Conservation (phyloP, 805 yeast genomes). For the Candida anglica region DNA sequence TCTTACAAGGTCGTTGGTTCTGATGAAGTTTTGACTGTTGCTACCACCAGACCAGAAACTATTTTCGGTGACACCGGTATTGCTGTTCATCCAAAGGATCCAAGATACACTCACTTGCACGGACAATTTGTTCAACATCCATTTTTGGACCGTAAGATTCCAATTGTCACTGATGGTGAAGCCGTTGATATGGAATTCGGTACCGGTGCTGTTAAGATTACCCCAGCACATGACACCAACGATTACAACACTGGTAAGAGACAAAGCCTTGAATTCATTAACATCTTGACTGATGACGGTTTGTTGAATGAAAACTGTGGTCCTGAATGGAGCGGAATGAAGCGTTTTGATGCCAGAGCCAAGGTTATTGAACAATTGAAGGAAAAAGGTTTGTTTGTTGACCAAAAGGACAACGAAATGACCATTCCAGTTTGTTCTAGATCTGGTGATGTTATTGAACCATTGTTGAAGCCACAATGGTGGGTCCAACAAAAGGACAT, state of each 20-base stretch:
- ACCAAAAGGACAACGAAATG: conserved; percentile 94
- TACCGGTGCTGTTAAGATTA: conserved; percentile 99
- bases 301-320: conserved; percentile 88
- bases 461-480: conserved; percentile 98
- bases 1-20: conserved; percentile 85
- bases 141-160: conserved; percentile 76
- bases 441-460: conserved; percentile 97
- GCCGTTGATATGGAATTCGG: conserved; percentile 99
- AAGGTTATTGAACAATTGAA: conserved; percentile 77
- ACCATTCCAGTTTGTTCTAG: conserved; percentile 89
- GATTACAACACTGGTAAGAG: conserved; percentile 97
- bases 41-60: conserved; percentile 99
- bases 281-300: conserved; percentile 91
- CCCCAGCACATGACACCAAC: conserved; percentile 97
- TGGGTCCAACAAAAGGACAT: conserved; percentile 91
- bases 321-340: conserved; percentile 77
- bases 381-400: conserved; percentile 70
- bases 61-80: conserved; percentile 96
- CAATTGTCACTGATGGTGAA: conserved; percentile 84
- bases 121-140: conserved; percentile 93
- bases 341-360: conserved; percentile 91
- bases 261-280: conserved; percentile 80
- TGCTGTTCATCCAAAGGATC: conserved; percentile 95
- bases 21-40: conserved; percentile 84
- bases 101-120: conserved; percentile 89